Percentiles rank a stretch among this genome's conserved stretches.
Evolutionary conservation across 768 basidiomycete species (phyloP).

Genomic region (Coprinopsis marcescibilis): DNA sequence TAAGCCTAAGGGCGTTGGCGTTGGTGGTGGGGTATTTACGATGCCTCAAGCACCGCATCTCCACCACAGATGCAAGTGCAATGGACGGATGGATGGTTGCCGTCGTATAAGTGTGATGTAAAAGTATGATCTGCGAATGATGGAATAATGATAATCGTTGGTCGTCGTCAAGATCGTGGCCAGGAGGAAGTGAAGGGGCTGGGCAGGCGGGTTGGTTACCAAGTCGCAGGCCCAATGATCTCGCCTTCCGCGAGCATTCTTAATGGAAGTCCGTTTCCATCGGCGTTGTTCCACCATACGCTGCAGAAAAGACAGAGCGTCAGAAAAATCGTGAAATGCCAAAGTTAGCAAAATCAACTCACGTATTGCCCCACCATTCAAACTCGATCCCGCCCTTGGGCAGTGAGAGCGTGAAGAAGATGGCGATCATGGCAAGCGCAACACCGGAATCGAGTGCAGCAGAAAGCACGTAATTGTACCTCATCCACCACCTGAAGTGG

Average conservation of each 20-base stretch:
- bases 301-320: conserved; percentile 15
- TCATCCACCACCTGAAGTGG: conserved; percentile 77
- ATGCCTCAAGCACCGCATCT: too few relatives aligned
- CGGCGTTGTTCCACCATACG: conserved; percentile 67
- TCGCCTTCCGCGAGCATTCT: conserved; percentile 38
- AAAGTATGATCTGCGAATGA: neutral
- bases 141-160: neutral
- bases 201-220: conserved; percentile 28
- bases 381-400: conserved; percentile 55
- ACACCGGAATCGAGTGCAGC: conserved; percentile 68
- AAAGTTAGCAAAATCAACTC: conserved; percentile 16
- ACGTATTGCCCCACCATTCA: conserved; percentile 78
- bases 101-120: too few relatives aligned
- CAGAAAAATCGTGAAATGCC: neutral
- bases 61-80: too few relatives aligned
- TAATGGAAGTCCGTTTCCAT: conserved; percentile 56
- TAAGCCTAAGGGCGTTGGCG: too few relatives aligned
- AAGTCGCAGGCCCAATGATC: conserved; percentile 57
- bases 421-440: conserved; percentile 46
- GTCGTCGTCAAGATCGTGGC: neutral
- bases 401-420: conserved; percentile 56
- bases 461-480: conserved; percentile 88
- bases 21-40: too few relatives aligned
- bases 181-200: neutral
- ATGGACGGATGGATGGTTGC: too few relatives aligned